Conservation (phyloP, 208 protist genomes). For the Leishmania martiniquensis region DNA sequence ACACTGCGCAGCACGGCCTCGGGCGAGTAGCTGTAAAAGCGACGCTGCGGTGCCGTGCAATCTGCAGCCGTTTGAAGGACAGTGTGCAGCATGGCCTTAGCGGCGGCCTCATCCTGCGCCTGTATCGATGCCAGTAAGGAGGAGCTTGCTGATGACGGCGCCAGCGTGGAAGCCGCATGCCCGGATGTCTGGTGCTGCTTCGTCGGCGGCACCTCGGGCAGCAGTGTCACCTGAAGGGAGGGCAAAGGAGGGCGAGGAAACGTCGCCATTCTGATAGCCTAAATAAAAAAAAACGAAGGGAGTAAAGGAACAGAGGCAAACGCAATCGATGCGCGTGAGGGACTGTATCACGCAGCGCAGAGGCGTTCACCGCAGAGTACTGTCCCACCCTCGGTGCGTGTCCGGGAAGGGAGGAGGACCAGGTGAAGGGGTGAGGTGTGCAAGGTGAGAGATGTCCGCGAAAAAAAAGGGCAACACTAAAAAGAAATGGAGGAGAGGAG, state of each 20-base stretch:
- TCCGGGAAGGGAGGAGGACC: neutral
- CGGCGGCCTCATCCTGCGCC: slow-evolving; percentile 13
- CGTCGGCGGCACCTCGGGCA: slow-evolving; percentile 10
- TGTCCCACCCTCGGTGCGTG: too few species aligned
- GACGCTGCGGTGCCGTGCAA: slow-evolving; percentile 17
- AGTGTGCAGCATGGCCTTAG: slow-evolving; percentile 43
- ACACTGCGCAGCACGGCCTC: slow-evolving; percentile 60
- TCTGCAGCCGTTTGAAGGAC: slow-evolving; percentile 30
- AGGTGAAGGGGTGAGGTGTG: too few species aligned
- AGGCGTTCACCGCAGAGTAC: neutral
- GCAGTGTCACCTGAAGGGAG: slow-evolving; percentile 32
- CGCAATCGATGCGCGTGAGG: neutral
- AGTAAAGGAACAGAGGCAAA: neutral
- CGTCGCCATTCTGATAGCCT: neutral
- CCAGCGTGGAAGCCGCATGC: neutral
- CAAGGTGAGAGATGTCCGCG: too few species aligned
- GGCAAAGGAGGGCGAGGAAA: slow-evolving; percentile 24
- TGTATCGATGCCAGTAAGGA: slow-evolving; percentile 4
- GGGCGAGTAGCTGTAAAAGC: slow-evolving; percentile 48
- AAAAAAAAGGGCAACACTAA: too few species aligned
- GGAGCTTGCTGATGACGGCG: neutral
- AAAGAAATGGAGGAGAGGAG: too few species aligned
- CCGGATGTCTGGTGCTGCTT: neutral
- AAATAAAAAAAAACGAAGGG: neutral
- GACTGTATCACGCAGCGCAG: neutral